Conservation (phyloP, 2,329 filamentous ascomycete species). For the Macrophomina pseudophaseolina region DNA sequence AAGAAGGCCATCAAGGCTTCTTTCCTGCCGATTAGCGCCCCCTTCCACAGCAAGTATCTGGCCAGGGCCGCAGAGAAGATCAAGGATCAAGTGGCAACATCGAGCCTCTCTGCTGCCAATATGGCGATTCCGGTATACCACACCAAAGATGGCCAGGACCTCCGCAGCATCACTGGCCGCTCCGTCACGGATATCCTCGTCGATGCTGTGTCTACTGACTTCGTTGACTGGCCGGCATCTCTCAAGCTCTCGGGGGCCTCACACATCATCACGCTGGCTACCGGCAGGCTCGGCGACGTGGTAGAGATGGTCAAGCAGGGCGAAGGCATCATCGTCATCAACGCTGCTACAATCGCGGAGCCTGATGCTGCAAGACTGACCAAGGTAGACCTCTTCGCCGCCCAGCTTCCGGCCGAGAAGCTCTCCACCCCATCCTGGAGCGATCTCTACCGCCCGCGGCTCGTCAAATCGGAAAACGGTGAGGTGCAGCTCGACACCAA, state of each 20-base stretch:
- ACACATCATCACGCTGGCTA: background rate
- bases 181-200: background rate
- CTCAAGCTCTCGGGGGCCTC: background rate
- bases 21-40: conserved; percentile 49
- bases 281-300: background rate
- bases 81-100: background rate
- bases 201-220: background rate
- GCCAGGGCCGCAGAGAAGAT: conserved; percentile 4
- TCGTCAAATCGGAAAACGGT: background rate
- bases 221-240: background rate
- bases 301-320: background rate
- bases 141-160: background rate
- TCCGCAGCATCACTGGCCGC: background rate
- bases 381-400: background rate
- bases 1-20: conserved; percentile 34
- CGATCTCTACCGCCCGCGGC: background rate
- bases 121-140: background rate
- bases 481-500: conserved; percentile 30
- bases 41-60: conserved; percentile 49
- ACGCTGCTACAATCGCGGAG: background rate
- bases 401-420: background rate
- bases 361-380: background rate
- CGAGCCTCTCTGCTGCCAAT: background rate
- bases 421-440: background rate
- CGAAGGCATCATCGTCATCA: background rate